Evolutionary conservation across 2,329 filamentous ascomycete genomes (phyloP), one percentile per base, ranked within the genome.

Genomic region (Trichoderma guizhouense): DNA sequence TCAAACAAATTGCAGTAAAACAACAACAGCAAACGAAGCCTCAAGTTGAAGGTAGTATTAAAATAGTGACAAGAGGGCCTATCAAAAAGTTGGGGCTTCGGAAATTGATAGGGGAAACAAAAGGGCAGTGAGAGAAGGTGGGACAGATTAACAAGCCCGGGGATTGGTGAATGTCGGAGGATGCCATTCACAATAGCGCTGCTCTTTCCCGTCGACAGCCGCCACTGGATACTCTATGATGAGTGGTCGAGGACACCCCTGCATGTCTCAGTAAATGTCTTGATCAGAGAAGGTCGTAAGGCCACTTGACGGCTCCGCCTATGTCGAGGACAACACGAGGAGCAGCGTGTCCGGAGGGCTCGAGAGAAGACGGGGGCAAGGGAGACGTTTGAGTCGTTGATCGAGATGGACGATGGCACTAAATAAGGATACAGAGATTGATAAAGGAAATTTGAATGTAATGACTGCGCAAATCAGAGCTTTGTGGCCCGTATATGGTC

Each of bases 211-310:
- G 61, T 60, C 69, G 55, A 66, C 69, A 58, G 32, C 69, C 68
- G 51, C 53, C 26, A 53, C 69, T 72, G 47, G 64, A 65, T 51
- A 43, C 62, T 58, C 43, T 68, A 47, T 62, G 58, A 63, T 71
- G 55, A 57, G 63, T 47, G 64, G 39, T 47, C 64, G 60, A 60
- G 15, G 8, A 18, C 15, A 34, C 30, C 69, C 61, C 58, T 63
- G 57, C 34, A 72, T 72, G 70, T 72, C 70, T 72, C 43, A 60
- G 32, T 34, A 65, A 43, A 32, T 72, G 70, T 72, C 70, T 72
- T 63, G 70, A 51, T 69, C 55, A n/a, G 68, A 58, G 60, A 57
- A 69, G 24, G 39, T 6, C 65, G 30, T 36, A 32, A 34, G 57
- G 32, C 53, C 34, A 61, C 14, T 60, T 34, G 21, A 47, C 61